These are phyloP conservation scores for Podospora australis DNA, from an alignment of 495 filamentous ascomycete species.

Conservation along the genomic window DNA sequence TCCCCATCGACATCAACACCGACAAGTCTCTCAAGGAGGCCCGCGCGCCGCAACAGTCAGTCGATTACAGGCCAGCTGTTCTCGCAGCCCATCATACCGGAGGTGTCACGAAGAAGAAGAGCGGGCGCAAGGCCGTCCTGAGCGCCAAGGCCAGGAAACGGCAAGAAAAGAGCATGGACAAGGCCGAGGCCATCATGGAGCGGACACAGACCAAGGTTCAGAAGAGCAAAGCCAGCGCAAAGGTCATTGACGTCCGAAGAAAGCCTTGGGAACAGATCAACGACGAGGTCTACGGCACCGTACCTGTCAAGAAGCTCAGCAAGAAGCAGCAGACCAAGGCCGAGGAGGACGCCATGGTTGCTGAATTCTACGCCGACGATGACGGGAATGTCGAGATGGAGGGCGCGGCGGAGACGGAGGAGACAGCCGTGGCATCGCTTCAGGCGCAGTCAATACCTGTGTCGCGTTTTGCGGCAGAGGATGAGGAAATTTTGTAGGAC, in stretches of 20 bases:
- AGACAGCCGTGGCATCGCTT: not conserved
- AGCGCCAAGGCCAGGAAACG: slow-evolving; percentile 60
- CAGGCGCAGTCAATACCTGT: not conserved
- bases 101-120: slow-evolving; percentile 64
- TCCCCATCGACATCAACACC: slow-evolving; percentile 62
- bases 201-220: slow-evolving; percentile 63
- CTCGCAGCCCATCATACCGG: slow-evolving; percentile 54
- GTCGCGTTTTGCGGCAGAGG: slow-evolving; percentile 4
- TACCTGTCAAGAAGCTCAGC: slow-evolving; percentile 6
- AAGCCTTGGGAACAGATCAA: slow-evolving; percentile 58
- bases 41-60: slow-evolving; percentile 47
- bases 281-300: slow-evolving; percentile 23
- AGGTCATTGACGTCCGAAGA: slow-evolving; percentile 49
- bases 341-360: slow-evolving; percentile 20
- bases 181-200: slow-evolving; percentile 64
- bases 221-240: slow-evolving; percentile 56
- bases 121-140: slow-evolving; percentile 51
- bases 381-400: slow-evolving; percentile 23
- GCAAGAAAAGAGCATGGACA: slow-evolving; percentile 65
- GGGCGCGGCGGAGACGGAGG: slow-evolving; percentile 4
- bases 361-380: slow-evolving; percentile 18
- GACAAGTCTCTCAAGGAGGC: slow-evolving; percentile 67
- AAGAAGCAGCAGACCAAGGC: slow-evolving; percentile 15
- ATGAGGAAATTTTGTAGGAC: slow-evolving; percentile 20
- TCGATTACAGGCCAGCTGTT: slow-evolving; percentile 49